phyloP scores from a whole-genome alignment of 2,329 filamentous ascomycete genomes.

The Teratosphaeria nubilosa region DNA sequence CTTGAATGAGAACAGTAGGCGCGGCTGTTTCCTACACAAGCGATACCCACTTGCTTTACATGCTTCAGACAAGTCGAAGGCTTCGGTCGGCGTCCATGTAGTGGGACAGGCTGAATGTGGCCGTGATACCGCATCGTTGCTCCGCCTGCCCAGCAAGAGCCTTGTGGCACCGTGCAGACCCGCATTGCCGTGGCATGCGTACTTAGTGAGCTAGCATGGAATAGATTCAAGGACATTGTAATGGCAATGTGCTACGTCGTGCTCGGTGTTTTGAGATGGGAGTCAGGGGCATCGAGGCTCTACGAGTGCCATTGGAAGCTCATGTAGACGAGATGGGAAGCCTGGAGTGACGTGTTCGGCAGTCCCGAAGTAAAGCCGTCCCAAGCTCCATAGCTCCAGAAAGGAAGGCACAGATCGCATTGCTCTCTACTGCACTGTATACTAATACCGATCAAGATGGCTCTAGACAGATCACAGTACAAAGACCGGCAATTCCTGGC shows the following conservation, averaged over 20 bases:
- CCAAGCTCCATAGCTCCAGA: neutral
- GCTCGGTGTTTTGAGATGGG: neutral
- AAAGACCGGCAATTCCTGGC: slow-evolving; percentile 90
- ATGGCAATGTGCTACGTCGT: neutral
- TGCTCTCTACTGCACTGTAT: neutral
- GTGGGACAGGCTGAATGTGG: neutral
- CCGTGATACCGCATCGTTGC: neutral
- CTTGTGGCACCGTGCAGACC: neutral
- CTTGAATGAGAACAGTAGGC: no score
- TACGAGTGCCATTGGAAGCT: neutral
- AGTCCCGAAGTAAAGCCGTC: neutral
- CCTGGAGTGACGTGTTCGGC: neutral
- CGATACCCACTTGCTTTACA: no score
- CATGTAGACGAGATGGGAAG: no score
- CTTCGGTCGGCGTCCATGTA: no score
- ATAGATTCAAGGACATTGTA: neutral
- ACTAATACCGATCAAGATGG: slow-evolving; percentile 35
- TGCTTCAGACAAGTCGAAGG: no score
- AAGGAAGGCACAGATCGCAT: neutral
- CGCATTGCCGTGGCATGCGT: neutral
- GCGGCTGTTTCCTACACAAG: no score
- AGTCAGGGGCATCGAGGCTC: no score
- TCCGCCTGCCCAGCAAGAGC: neutral
- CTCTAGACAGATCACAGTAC: slow-evolving; percentile 49
- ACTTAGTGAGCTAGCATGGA: no score